A percentile compares a stretch with the other conserved stretches of the same genome.
phyloP scores from a whole-genome alignment of 768 basidiomycete species.

The Ephemerocybe angulata region DNA sequence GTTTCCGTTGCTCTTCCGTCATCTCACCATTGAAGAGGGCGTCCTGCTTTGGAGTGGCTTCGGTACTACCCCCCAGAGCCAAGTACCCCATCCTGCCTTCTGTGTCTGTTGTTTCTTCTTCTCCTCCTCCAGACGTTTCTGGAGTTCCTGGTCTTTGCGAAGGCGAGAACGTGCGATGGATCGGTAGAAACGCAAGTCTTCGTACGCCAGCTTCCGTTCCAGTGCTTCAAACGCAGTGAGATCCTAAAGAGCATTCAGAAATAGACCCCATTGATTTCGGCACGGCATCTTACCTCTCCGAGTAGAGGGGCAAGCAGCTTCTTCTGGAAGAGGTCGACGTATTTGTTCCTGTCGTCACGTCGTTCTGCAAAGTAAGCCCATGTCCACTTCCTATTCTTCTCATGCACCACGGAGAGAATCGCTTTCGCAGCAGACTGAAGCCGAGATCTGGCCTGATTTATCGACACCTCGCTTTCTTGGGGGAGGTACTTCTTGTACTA shows the following conservation, averaged over 20 bases:
- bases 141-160: constrained; percentile 76
- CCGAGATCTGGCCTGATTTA: constrained; percentile 63
- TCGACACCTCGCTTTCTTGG: constrained; percentile 50
- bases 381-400: constrained; percentile 81
- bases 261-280: background rate
- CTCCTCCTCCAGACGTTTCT: constrained; percentile 66
- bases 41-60: constrained; percentile 42
- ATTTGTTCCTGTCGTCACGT: constrained; percentile 80
- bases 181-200: constrained; percentile 95
- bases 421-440: constrained; percentile 77
- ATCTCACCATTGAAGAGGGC: constrained; percentile 61
- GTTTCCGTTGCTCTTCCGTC: constrained; percentile 85
- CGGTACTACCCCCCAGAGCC: constrained; percentile 76
- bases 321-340: constrained; percentile 82
- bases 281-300: constrained; percentile 46
- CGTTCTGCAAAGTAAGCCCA: constrained; percentile 89
- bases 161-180: constrained; percentile 88
- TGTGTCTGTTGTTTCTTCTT: constrained; percentile 48
- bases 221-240: constrained; percentile 57
- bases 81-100: constrained; percentile 60
- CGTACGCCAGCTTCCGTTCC: constrained; percentile 83
- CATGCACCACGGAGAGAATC: constrained; percentile 78
- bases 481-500: constrained; percentile 86
- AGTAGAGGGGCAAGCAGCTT: constrained; percentile 53
- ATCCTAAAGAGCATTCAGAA: background rate